Conservation (phyloP, 352 stramenopile genomes). For the Globisporangium cederbergense region DNA sequence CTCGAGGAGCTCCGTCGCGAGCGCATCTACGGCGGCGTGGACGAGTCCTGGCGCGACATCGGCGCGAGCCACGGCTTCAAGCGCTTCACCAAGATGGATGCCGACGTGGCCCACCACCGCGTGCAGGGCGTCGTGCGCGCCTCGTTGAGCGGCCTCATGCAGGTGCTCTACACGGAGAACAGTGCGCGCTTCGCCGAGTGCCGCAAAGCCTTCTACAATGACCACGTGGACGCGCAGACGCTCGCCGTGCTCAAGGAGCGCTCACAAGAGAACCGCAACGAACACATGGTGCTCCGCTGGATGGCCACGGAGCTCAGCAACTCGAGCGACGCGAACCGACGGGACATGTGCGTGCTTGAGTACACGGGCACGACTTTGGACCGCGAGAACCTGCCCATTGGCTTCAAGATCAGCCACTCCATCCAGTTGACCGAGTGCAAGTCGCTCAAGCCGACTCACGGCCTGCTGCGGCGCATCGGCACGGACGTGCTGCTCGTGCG, state of each 20-base stretch:
- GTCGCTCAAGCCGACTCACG: conserved; percentile 63
- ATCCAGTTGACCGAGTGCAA: conserved; percentile 54
- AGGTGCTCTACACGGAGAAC: conserved; percentile 53
- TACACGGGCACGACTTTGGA: conserved; percentile 65
- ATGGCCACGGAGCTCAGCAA: conserved; percentile 58
- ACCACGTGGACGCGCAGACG: conserved; percentile 60
- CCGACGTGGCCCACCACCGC: conserved; percentile 43
- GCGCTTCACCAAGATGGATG: conserved; percentile 49
- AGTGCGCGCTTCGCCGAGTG: conserved; percentile 35
- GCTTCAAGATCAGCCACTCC: conserved; percentile 59
- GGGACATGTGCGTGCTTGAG: conserved; percentile 73
- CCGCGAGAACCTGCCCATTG: conserved; percentile 43
- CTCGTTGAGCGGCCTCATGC: conserved; percentile 59
- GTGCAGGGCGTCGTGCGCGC: conserved; percentile 53
- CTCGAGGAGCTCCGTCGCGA: conserved; percentile 36
- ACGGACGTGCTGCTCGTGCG: conserved; percentile 55
- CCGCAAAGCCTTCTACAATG: conserved; percentile 50
- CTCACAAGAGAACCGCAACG: conserved; percentile 38
- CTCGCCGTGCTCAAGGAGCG: conserved; percentile 49
- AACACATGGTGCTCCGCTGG: conserved; percentile 73
- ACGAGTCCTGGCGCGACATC: conserved; percentile 60
- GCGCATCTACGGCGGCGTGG: conserved; percentile 33
- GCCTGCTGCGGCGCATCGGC: conserved; percentile 41
- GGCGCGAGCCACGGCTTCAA: conserved; percentile 48
- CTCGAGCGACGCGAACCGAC: conserved; percentile 39